Evolutionary conservation across 176 grass and related monocot genomes (phyloP), one percentile per base, ranked within the genome.

Genomic region (Puya raimondii): DNA sequence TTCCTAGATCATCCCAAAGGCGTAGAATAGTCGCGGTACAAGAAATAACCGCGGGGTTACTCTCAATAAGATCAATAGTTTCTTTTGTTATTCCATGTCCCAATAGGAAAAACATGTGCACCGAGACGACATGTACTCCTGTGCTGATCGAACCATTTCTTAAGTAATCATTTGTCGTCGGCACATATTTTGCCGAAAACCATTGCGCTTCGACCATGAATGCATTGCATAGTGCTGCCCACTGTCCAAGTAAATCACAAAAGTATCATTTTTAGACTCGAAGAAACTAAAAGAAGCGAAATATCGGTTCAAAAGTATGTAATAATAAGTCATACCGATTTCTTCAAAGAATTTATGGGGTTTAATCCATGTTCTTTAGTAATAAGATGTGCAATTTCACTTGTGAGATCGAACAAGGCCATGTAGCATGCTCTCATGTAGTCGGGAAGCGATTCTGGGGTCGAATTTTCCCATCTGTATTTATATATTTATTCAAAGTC

Each of bases 1-100:
- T 91, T 11, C 82, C 88, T 65, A 96, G 66, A 59, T 96, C 85
- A 72, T 96, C 82, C 69, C 59, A 81, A 17, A 96, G 91, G 4
- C 88, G 77, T 12, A 91, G 75, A 47, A 96, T 91, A 63, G 70
- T 96, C 3, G 88, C 77, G 1, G 74, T 63, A 70, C 68, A 84
- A 57, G 82, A 81, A 15, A 88, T 51, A 9, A 82, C 12, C 0
- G 47, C 12, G 3, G 73, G 74, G 11, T 73, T 56, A 11, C 66
- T 64, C 8, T 76, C 79, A 2, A 8, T 14, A 22, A 77, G 23
- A 1, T 76, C 10, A 16, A 50, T 15, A 0, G 42, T 79, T 12
- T 75, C 63, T 10, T 23, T 57, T 23, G 21, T 51, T 0, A 65
- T 0, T 11, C 76, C 75, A 26, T 76, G 64, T 6, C 91, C 91